Evolutionary conservation across 768 basidiomycete species (phyloP), one percentile per base, ranked within the genome.

Genomic region (Naganishia randhawae): DNA sequence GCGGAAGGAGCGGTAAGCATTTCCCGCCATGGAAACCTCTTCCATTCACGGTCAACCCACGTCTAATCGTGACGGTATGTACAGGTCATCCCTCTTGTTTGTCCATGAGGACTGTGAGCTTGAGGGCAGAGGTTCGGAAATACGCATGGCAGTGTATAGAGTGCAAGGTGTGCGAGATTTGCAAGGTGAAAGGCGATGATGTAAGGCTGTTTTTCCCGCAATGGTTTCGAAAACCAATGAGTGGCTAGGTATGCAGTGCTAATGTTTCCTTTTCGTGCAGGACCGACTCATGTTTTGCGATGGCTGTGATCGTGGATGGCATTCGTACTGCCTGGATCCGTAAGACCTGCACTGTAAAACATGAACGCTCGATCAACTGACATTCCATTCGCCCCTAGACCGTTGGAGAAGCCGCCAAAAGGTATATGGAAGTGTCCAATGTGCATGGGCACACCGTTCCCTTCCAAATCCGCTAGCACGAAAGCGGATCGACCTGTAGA

Each of bases 91-190:
- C 89, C n/a, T 87, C 86, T 52, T 98, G 94, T 77, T 84, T 95
- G 82, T 81, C 88, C 33, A 78, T 80, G 71, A 83, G 87, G 35
- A 80, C 75, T 53, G 74, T 82, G 50, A 82, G 83, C 61, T 83
- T 89, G 57, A 84, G 83, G 19, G 63, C 63, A 45, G 82, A 84
- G n/a, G 82, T 93, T 61, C 83, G 84, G 66, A 83, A 84, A 31
- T 94, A 94, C 77, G 82, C 84, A 17, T 97, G 94, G 94, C 85
- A 85, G 69, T 98, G 94, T 76, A 84, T 87, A 39, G 91, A 93
- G 72, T 96, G 94, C 82, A 96, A 95, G 82, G 87, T 83, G 67
- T 98, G 94, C 78, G 91, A 93, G 81, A 82, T 91, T 66, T 97
- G 94, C 76, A 81, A 84, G 51, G 82, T 86, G 74, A 92, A 93